Percentiles rank a stretch among this genome's conserved stretches.
Conservation (phyloP, 2,329 filamentous ascomycete genomes). For the Aschersonia sp. region DNA sequence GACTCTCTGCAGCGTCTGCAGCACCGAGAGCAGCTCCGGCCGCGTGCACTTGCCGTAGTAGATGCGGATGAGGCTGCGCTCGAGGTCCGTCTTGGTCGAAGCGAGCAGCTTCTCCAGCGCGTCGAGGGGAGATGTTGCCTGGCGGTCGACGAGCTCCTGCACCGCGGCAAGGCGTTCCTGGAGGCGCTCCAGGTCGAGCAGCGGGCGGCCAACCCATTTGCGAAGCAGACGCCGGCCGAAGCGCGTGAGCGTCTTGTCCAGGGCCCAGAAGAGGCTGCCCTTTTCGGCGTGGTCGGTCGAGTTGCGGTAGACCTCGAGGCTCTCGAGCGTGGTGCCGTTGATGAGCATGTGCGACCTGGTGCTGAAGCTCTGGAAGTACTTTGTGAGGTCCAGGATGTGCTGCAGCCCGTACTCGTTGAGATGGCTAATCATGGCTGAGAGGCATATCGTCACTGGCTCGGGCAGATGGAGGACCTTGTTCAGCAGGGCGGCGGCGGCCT, state of each 20-base stretch:
- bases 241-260: conserved; percentile 82
- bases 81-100: conserved; percentile 66
- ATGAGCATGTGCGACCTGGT: conserved; percentile 90
- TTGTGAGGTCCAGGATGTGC: conserved; percentile 90
- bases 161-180: conserved; percentile 74
- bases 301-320: conserved; percentile 91
- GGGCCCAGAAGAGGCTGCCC: conserved; percentile 88
- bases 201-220: conserved; percentile 87
- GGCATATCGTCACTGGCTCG: conserved; percentile 75
- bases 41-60: conserved; percentile 95
- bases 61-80: conserved; percentile 85
- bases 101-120: conserved; percentile 58
- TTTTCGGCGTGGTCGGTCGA: conserved; percentile 74
- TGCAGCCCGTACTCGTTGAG: conserved; percentile 84
- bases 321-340: conserved; percentile 87
- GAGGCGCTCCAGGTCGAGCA: conserved; percentile 61
- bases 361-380: conserved; percentile 94
- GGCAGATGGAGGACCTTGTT: conserved; percentile 79
- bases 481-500: conserved; percentile 50
- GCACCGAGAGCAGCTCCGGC: conserved; percentile 69
- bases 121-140: conserved; percentile 54
- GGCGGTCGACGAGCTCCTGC: conserved; percentile 64
- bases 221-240: conserved; percentile 79
- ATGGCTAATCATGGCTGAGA: conserved; percentile 94
- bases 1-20: conserved; percentile 77